Evolutionary conservation across 805 yeast genomes (phyloP).

Genomic region (Sugiyamaella mastotermitis): DNA sequence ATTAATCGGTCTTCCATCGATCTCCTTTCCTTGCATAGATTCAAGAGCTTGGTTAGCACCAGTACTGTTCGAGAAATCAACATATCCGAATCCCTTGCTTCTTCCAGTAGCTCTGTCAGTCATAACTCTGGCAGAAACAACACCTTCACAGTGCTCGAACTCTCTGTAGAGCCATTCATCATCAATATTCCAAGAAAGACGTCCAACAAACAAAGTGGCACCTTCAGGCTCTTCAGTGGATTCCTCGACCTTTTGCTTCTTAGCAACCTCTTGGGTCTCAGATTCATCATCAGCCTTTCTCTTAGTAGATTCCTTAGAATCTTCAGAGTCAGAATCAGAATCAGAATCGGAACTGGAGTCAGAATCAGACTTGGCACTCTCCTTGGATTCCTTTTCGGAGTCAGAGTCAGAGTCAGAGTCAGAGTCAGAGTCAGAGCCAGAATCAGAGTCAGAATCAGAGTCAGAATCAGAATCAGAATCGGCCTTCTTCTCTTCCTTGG

Average conservation of each 20-base stretch:
- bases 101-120: conserved; percentile 87
- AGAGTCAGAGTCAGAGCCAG: conserved; percentile 22
- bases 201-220: conserved; percentile 93
- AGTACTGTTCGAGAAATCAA: conserved; percentile 75
- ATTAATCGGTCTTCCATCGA: conserved; percentile 95
- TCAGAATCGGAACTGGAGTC: conserved; percentile 21
- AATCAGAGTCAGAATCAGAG: conserved; percentile 26
- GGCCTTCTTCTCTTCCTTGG: conserved; percentile 16
- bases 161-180: conserved; percentile 89
- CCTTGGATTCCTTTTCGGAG: too few relatives aligned
- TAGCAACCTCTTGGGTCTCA: conserved; percentile 38
- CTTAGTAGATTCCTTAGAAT: conserved; percentile 24
- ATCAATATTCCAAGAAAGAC: conserved; percentile 95
- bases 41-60: conserved; percentile 81
- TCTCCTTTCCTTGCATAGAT: conserved; percentile 86
- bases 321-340: conserved; percentile 26
- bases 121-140: conserved; percentile 83
- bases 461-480: conserved; percentile 28
- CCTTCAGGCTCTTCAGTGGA: conserved; percentile 44
- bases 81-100: conserved; percentile 92
- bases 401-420: conserved; percentile 28
- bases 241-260: conserved; percentile 44
- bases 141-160: conserved; percentile 71
- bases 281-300: conserved; percentile 34
- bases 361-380: background rate